phyloP scores from a whole-genome alignment of 441 rosid genomes.

The Dalechampia spathulata region DNA sequence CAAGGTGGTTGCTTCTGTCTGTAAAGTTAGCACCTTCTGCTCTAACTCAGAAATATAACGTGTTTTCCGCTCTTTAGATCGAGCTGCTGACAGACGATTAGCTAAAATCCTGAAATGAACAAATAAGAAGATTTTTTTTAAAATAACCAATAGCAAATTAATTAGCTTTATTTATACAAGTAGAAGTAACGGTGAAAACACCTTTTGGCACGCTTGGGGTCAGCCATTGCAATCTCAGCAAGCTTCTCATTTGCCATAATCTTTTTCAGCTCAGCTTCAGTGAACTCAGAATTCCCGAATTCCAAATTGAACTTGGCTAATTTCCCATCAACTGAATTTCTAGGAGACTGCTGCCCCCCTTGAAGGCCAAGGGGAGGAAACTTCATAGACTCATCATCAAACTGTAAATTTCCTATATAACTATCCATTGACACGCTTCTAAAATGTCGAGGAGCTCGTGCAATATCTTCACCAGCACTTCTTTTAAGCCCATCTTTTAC shows the following conservation, averaged over 20 bases:
- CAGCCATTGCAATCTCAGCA: conserved; percentile 74
- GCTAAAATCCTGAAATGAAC: conserved; percentile 63
- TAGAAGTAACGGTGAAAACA: conserved; percentile 6
- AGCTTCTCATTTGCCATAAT: conserved; percentile 91
- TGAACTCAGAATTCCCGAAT: conserved; percentile 82
- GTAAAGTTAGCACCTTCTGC: conserved; percentile 95
- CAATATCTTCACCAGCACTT: conserved; percentile 60
- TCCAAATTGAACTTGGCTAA: conserved; percentile 45
- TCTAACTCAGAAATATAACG: conserved; percentile 82
- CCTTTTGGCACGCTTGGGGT: conserved; percentile 96
- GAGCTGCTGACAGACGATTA: conserved; percentile 89
- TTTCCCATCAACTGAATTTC: conserved; percentile 57
- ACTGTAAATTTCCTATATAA: conserved; percentile 66
- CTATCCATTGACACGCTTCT: conserved; percentile 95
- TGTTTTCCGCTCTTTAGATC: conserved; percentile 94
- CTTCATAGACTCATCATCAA: conserved; percentile 58
- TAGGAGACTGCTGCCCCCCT: conserved; percentile 50
- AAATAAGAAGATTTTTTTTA: neutral
- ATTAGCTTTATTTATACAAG: neutral
- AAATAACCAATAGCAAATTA: neutral
- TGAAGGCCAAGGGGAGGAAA: conserved; percentile 56
- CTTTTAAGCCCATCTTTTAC: conserved; percentile 65
- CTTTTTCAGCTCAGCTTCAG: conserved; percentile 70
- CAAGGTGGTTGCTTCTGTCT: conserved; percentile 90
- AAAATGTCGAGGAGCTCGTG: conserved; percentile 54